A percentile compares a stretch with the other conserved stretches of the same genome.
phyloP scores from a whole-genome alignment of 2,329 filamentous ascomycete species.

The Trichothecium roseum region DNA sequence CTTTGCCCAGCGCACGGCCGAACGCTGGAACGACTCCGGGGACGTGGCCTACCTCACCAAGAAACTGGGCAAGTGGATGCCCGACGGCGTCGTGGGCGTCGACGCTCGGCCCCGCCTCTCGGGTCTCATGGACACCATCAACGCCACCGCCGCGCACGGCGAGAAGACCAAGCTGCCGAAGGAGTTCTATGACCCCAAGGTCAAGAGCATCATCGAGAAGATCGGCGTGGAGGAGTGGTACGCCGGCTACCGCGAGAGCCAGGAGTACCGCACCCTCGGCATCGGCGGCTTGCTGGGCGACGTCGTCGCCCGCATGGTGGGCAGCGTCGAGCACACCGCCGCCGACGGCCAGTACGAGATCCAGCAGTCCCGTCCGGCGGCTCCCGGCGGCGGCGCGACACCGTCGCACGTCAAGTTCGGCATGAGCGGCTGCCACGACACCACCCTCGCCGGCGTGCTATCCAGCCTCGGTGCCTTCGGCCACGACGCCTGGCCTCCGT shows the following conservation, averaged over 20 bases:
- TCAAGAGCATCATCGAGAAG: conserved; percentile 57
- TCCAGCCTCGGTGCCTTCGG: conserved; percentile 71
- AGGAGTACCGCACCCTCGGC: conserved; percentile 80
- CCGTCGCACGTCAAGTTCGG: conserved; percentile 52
- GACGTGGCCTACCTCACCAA: conserved; percentile 80
- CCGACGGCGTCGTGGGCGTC: conserved; percentile 62
- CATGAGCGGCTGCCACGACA: conserved; percentile 84
- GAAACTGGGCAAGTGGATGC: conserved; percentile 78
- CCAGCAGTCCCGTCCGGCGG: conserved; percentile 10
- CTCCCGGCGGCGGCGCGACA: conserved; percentile 18
- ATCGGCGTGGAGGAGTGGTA: conserved; percentile 92
- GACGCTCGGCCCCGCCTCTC: conserved; percentile 76
- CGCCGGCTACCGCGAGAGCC: conserved; percentile 70
- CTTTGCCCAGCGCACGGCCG: conserved; percentile 61
- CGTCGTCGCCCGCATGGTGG: conserved; percentile 65
- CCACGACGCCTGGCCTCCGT: conserved; percentile 73
- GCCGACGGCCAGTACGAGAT: conserved; percentile 43
- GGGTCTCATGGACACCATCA: conserved; percentile 91
- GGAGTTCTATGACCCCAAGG: conserved; percentile 77
- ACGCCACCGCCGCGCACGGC: conserved; percentile 71
- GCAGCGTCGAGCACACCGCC: conserved; percentile 46
- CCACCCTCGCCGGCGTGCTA: conserved; percentile 73
- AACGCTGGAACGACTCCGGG: conserved; percentile 62
- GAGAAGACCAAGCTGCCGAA: conserved; percentile 66
- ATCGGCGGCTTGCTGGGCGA: conserved; percentile 82